Evolutionary conservation across 768 basidiomycete genomes (phyloP).

Genomic region (Rhodotorula diobovata): DNA sequence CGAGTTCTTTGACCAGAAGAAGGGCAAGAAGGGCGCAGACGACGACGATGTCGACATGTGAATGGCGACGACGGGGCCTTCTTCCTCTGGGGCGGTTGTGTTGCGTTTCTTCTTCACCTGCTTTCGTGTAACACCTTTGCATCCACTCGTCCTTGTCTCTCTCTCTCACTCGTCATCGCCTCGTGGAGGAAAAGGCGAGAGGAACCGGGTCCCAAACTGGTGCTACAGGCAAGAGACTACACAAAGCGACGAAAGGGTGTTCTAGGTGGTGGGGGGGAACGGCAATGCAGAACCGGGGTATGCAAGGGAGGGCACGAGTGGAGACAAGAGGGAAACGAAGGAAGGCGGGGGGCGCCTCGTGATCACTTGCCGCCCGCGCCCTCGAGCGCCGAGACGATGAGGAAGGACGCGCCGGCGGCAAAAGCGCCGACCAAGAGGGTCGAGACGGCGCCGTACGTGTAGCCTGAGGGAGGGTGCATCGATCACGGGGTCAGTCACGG

Average conservation of each 20-base stretch:
- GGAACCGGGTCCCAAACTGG: too few species aligned
- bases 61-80: not conserved
- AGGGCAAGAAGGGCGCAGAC: not conserved
- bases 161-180: not conserved
- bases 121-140: not conserved
- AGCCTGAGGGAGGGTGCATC: constrained; percentile 55
- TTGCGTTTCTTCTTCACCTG: not conserved
- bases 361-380: constrained; percentile 8
- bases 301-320: too few species aligned
- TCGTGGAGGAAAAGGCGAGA: too few species aligned
- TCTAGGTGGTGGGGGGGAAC: too few species aligned
- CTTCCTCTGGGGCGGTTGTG: too few species aligned
- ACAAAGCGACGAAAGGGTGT: too few species aligned
- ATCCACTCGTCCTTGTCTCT: not conserved
- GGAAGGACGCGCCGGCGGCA: constrained; percentile 73
- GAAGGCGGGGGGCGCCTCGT: not conserved
- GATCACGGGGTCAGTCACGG: not conserved
- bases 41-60: constrained; percentile 20
- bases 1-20: constrained; percentile 30
- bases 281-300: not conserved
- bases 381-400: constrained; percentile 57
- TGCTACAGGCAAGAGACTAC: too few species aligned
- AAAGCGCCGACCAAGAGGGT: constrained; percentile 85
- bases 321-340: not conserved
- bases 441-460: constrained; percentile 79